phyloP scores from a whole-genome alignment of 2,329 filamentous ascomycete species.

The Diatrype stigma region DNA sequence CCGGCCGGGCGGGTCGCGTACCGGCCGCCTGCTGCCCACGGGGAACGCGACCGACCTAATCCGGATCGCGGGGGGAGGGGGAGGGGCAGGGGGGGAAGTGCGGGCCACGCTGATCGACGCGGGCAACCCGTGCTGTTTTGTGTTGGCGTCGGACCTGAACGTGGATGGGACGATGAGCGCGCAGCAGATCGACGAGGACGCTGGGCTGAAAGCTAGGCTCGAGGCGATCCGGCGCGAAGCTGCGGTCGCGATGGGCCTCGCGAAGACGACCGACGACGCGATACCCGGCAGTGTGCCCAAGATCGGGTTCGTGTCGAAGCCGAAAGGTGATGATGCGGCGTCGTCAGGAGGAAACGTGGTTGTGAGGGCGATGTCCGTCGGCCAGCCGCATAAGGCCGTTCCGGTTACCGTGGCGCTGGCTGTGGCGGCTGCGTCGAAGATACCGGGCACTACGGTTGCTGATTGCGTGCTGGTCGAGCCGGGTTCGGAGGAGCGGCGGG shows the following conservation, averaged over 20 bases:
- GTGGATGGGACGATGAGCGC: slow-evolving; percentile 18
- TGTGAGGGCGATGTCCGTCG: slow-evolving; percentile 37
- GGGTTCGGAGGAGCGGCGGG: neutral
- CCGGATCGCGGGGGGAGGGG: too few relatives aligned
- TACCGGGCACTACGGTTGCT: slow-evolving; percentile 29
- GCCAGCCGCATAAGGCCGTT: slow-evolving; percentile 40
- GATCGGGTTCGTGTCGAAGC: slow-evolving; percentile 38
- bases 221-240: slow-evolving; percentile 34
- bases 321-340: slow-evolving; percentile 8
- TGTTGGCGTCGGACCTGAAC: slow-evolving; percentile 28
- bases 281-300: slow-evolving; percentile 39
- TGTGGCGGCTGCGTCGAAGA: slow-evolving; percentile 34
- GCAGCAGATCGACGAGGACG: slow-evolving; percentile 27
- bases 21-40: slow-evolving; percentile 36
- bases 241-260: slow-evolving; percentile 36
- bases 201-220: slow-evolving; percentile 25
- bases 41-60: slow-evolving; percentile 31
- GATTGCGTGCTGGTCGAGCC: neutral
- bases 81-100: too few relatives aligned
- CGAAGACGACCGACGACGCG: slow-evolving; percentile 15
- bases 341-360: neutral
- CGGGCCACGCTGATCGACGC: slow-evolving; percentile 36
- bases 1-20: slow-evolving; percentile 36
- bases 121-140: slow-evolving; percentile 39
- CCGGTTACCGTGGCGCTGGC: slow-evolving; percentile 38